Percentiles rank a stretch among this genome's conserved stretches.
Evolutionary conservation across 1,139 yeast genomes (phyloP).

Genomic region (Saccharomyces pastorianus): DNA sequence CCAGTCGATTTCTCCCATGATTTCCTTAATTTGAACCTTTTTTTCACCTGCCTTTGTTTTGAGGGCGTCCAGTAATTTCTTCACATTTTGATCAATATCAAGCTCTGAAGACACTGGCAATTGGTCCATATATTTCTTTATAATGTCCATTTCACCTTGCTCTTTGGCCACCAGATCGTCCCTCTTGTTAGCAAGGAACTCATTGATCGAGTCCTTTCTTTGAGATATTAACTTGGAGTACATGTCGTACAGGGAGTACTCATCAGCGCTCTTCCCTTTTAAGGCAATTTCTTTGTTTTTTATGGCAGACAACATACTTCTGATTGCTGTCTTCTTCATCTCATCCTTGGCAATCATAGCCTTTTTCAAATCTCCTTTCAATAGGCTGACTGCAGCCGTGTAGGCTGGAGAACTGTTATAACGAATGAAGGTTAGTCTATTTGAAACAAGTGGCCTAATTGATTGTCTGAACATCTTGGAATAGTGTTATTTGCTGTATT

Average conservation of each 20-base stretch:
- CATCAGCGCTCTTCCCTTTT: constrained; percentile 40
- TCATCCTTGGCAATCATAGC: constrained; percentile 43
- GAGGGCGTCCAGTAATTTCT: constrained; percentile 32
- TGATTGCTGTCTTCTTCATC: constrained; percentile 45
- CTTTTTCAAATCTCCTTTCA: constrained; percentile 42
- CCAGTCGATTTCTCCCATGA: constrained; percentile 45
- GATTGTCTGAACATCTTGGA: not conserved
- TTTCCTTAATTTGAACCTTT: constrained; percentile 33
- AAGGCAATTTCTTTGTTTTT: constrained; percentile 54
- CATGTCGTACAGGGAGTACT: constrained; percentile 42
- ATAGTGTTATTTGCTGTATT: not conserved
- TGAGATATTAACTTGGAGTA: constrained; percentile 45
- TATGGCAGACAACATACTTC: constrained; percentile 48
- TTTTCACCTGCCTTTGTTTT: constrained; percentile 28
- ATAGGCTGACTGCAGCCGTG: constrained; percentile 29
- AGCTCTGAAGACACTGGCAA: constrained; percentile 47
- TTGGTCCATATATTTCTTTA: constrained; percentile 36
- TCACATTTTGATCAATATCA: constrained; percentile 40
- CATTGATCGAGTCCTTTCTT: constrained; percentile 46
- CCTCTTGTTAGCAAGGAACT: constrained; percentile 44
- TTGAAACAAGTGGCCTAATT: not conserved
- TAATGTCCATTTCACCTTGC: constrained; percentile 40
- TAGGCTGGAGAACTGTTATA: constrained; percentile 33
- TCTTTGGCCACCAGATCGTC: constrained; percentile 53
- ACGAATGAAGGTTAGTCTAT: constrained; percentile 18